A percentile compares a stretch with the other conserved stretches of the same genome.
Evolutionary conservation across 2,329 filamentous ascomycete species (phyloP).

Genomic region (Exophiala spinifera): DNA sequence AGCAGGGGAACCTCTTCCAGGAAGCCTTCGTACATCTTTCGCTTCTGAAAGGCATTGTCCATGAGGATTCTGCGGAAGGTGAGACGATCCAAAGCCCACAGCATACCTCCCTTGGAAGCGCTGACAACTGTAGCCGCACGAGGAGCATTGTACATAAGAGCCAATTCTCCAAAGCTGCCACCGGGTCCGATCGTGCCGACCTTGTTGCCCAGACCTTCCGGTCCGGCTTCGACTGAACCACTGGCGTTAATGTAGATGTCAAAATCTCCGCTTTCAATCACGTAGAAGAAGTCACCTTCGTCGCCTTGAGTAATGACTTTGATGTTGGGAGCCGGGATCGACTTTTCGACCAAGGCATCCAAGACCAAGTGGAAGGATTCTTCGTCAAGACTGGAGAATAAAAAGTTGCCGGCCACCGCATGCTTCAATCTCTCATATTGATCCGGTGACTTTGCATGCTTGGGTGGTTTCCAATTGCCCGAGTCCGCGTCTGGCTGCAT

Average conservation of each 20-base stretch:
- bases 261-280: constrained; percentile 87
- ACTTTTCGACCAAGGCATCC: constrained; percentile 88
- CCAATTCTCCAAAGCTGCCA: constrained; percentile 92
- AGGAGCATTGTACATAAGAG: constrained; percentile 97
- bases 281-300: constrained; percentile 95
- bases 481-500: constrained; percentile 82
- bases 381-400: constrained; percentile 92
- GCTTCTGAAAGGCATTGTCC: constrained; percentile 94
- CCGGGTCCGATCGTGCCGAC: constrained; percentile 81
- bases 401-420: constrained; percentile 84
- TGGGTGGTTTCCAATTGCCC: constrained; percentile 87
- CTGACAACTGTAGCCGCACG: constrained; percentile 92
- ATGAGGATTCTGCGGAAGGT: constrained; percentile 98
- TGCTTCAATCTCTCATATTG: constrained; percentile 75
- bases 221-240: constrained; percentile 74
- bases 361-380: constrained; percentile 86
- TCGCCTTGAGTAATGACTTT: constrained; percentile 95
- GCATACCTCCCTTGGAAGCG: constrained; percentile 69
- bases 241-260: constrained; percentile 83
- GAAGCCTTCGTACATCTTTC: constrained; percentile 96
- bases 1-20: constrained; percentile 89
- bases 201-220: constrained; percentile 76
- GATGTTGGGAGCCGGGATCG: constrained; percentile 84
- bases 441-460: constrained; percentile 76
- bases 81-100: constrained; percentile 92